phyloP scores from a whole-genome alignment of 2,329 filamentous ascomycete species.

The Tolypocladium amazonense region DNA sequence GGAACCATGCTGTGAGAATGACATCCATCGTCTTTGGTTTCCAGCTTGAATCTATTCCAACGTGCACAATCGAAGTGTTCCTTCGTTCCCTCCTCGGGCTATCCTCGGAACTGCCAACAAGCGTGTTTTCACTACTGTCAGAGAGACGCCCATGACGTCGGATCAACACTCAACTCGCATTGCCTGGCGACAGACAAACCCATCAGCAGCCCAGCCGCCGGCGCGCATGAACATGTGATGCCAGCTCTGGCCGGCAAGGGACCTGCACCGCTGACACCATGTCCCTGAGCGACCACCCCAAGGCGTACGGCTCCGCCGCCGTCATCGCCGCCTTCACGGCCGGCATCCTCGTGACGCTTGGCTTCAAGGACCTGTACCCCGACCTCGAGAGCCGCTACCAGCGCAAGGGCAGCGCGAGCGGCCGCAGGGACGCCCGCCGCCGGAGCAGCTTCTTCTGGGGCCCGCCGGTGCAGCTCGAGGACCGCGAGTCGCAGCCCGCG shows the following conservation, averaged over 20 bases:
- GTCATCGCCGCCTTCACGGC: conserved; percentile 64
- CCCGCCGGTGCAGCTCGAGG: conserved; percentile 41
- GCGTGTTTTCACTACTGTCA: background rate
- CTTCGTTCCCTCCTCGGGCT: background rate
- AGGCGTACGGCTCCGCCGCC: conserved; percentile 54
- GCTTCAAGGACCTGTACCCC: conserved; percentile 71
- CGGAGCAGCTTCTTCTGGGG: conserved; percentile 36
- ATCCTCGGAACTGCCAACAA: background rate
- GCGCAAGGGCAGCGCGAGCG: conserved; percentile 21
- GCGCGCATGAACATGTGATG: background rate
- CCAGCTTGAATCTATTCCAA: background rate
- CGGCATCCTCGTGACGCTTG: conserved; percentile 64
- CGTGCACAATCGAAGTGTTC: background rate
- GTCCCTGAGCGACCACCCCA: conserved; percentile 51
- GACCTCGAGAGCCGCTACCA: conserved; percentile 59
- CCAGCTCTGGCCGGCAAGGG: background rate
- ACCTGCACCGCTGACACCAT: conserved; percentile 23
- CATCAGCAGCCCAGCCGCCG: background rate
- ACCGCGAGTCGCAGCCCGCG: conserved; percentile 14
- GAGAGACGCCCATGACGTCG: conserved; percentile 14
- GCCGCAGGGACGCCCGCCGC: conserved; percentile 8
- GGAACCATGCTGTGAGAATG: background rate
- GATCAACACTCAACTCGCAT: background rate
- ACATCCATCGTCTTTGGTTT: background rate
- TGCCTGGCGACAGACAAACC: background rate